A percentile compares a stretch with the other conserved stretches of the same genome.
Conservation (phyloP, 2,329 filamentous ascomycete species). For the Exophiala bonariae region DNA sequence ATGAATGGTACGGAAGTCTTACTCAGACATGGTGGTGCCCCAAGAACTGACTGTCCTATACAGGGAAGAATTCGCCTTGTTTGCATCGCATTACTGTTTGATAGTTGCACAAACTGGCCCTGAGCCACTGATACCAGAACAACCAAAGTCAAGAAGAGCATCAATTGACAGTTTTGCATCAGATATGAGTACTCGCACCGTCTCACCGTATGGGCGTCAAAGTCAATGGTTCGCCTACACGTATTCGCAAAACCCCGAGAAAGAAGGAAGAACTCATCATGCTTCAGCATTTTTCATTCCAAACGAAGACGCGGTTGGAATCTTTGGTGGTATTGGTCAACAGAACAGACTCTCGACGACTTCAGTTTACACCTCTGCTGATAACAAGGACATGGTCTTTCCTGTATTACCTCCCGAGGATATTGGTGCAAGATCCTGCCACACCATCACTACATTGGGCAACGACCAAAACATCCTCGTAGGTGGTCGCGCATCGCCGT, state of each 20-base stretch:
- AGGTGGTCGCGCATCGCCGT: slow-evolving; percentile 78
- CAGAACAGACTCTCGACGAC: slow-evolving; percentile 51
- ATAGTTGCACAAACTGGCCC: slow-evolving; percentile 26
- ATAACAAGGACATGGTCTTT: slow-evolving; percentile 47
- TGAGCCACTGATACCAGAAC: slow-evolving; percentile 23
- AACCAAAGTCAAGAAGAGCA: slow-evolving; percentile 23
- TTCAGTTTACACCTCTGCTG: slow-evolving; percentile 46
- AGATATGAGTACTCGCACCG: slow-evolving; percentile 27
- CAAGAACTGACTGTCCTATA: not conserved
- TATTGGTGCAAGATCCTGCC: slow-evolving; percentile 63
- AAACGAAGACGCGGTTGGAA: slow-evolving; percentile 34
- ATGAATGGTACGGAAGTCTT: slow-evolving; percentile 67
- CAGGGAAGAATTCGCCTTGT: slow-evolving; percentile 79
- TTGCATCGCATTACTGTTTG: slow-evolving; percentile 80
- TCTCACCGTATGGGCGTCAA: slow-evolving; percentile 21
- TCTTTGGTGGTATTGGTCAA: slow-evolving; percentile 44
- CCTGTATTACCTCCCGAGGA: slow-evolving; percentile 43
- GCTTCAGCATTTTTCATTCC: slow-evolving; percentile 53
- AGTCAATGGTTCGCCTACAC: slow-evolving; percentile 29
- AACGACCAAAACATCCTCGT: slow-evolving; percentile 62
- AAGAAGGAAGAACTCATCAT: slow-evolving; percentile 58
- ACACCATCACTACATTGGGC: slow-evolving; percentile 69
- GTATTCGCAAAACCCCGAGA: slow-evolving; percentile 40
- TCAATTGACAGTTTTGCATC: slow-evolving; percentile 26
- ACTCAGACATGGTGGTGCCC: not conserved